These are phyloP conservation scores for Physocladia obscura DNA, from an alignment of 192 early-diverging fungal genomes.

Conservation along the genomic window DNA sequence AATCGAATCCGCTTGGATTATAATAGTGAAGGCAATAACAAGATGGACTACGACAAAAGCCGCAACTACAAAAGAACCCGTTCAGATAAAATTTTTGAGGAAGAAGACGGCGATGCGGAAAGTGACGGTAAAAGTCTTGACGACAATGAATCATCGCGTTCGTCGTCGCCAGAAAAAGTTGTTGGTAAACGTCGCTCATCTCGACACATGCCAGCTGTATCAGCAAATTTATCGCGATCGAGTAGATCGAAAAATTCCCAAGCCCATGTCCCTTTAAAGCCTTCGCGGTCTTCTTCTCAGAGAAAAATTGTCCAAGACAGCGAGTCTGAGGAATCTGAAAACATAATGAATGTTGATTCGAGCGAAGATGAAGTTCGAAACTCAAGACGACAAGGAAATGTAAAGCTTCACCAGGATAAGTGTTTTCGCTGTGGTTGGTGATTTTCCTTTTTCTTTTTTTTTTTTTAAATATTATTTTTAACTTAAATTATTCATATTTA, in stretches of 20 bases:
- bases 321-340: no score
- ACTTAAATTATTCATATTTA: background rate
- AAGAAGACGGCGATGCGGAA: background rate
- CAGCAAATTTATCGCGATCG: no score
- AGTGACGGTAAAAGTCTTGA: background rate
- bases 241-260: no score
- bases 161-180: background rate
- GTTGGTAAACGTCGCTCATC: no score
- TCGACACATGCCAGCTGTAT: no score
- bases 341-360: no score
- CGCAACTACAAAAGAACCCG: background rate
- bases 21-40: background rate
- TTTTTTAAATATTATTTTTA: background rate
- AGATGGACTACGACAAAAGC: background rate
- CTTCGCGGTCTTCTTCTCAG: no score
- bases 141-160: background rate
- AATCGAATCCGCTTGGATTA: background rate
- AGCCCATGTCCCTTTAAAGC: no score
- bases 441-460: background rate
- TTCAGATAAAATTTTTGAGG: background rate
- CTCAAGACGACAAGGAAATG: no score
- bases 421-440: constrained; percentile 19
- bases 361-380: no score
- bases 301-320: no score
- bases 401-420: background rate